Base-by-base conservation (phyloP, 2,329 filamentous ascomycete genomes). In the Nothopassalora personata region DNA sequence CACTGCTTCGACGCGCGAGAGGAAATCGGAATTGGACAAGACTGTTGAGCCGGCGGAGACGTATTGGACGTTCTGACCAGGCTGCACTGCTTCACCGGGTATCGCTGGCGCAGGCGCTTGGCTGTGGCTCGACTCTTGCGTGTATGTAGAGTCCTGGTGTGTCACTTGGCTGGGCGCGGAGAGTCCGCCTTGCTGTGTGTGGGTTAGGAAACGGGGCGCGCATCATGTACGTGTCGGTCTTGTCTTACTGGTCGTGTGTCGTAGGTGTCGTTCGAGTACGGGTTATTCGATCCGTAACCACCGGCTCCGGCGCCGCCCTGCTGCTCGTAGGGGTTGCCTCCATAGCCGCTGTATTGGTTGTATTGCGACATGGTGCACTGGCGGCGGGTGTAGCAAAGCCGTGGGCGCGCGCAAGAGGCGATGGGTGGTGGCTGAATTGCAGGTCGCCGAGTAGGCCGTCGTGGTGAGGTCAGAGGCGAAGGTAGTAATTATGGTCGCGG, bases 271-370 rank as follows among this genome's bases (percentile, higher is more conserved):
- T 61, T 68, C 39, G 54, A 60, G 56, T 73, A 62, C 57, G 58
- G 62, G 47, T 63, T 67, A 55, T 73, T 76, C 8, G 72, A 70
- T n/a, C 39, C 39, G 61, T 73, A 71, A 13, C 49, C 53, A 65
- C 64, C 56, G 30, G 65, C 56, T 64, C 70, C 70, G 60, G 31
- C 31, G 31, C 70, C 73, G 47, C 65, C 78, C 62, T 81, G 77
- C 71, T 88, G 88, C 71, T 88, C 87, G 72, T 89, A 89, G 43
- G 86, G 86, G 70, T 88, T 69, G 63, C 77, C 76, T 63, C 76
- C 72, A 65, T 80, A 80, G 58, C 82, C 80, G 64, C 82, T 78
- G 72, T 88, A 86, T 69, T 83, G 81, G 60, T 73, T 73, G 64
- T 79, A 76, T 66, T 51, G 49, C 49, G 84, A 84, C 85, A 87